Conservation (phyloP, 192 early-diverging fungal genomes). For the Rhizoclosmatium globosum region DNA sequence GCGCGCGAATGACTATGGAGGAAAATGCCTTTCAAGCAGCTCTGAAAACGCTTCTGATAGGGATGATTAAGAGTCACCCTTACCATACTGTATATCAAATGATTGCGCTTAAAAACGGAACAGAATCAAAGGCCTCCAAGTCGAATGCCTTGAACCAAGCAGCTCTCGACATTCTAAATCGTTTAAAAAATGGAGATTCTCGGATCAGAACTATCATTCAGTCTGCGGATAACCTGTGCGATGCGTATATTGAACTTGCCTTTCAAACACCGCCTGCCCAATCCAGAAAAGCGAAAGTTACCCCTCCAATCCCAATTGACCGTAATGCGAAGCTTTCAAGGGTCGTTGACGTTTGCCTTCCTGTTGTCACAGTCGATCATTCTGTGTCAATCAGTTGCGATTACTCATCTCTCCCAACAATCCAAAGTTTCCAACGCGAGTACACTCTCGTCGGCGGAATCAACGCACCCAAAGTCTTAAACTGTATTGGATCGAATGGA, state of each 20-base stretch:
- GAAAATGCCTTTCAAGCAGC: constrained; percentile 44
- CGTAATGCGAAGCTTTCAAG: constrained; percentile 19
- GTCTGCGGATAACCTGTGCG: constrained; percentile 45
- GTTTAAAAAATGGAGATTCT: constrained; percentile 24
- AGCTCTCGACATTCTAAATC: constrained; percentile 35
- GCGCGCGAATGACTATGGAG: constrained; percentile 47
- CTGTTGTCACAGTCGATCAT: constrained; percentile 47
- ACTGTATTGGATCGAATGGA: constrained; percentile 50
- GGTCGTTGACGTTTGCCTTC: constrained; percentile 44
- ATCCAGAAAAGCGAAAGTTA: constrained; percentile 7
- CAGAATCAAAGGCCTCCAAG: constrained; percentile 10
- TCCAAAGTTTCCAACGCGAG: constrained; percentile 41
- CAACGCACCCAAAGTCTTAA: constrained; percentile 56
- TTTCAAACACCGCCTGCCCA: constrained; percentile 15
- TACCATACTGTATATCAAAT: constrained; percentile 56
- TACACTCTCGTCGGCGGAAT: constrained; percentile 55
- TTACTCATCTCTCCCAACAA: constrained; percentile 42
- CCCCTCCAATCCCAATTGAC: constrained; percentile 29
- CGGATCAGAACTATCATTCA: constrained; percentile 41
- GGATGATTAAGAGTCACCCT: constrained; percentile 51
- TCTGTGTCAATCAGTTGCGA: constrained; percentile 37
- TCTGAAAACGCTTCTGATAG: constrained; percentile 38
- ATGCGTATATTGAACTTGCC: constrained; percentile 58
- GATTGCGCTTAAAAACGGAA: constrained; percentile 58
- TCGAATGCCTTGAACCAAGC: constrained; percentile 33